Percentiles rank a stretch among this genome's conserved stretches.
Conservation (phyloP, 176 grass and related monocot genomes). For the Aechmea fasciata region DNA sequence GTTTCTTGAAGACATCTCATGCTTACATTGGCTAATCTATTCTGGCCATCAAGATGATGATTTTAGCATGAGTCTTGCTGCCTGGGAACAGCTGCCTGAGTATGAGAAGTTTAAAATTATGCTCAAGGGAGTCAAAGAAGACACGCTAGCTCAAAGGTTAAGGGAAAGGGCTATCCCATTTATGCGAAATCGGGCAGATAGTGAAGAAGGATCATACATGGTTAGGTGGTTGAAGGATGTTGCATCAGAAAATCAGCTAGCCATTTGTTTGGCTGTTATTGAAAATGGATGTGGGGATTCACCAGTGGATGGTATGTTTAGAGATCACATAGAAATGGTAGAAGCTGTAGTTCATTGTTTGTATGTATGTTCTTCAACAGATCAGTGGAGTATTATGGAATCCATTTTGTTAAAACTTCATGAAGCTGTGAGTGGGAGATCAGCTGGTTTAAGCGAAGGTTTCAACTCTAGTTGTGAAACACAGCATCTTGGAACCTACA, state of each 20-base stretch:
- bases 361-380: conserved; percentile 64
- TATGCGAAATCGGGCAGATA: conserved; percentile 50
- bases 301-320: conserved; percentile 66
- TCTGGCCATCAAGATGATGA: conserved; percentile 46
- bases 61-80: conserved; percentile 57
- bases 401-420: conserved; percentile 78
- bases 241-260: conserved; percentile 53
- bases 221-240: conserved; percentile 85
- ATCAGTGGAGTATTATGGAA: conserved; percentile 89
- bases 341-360: conserved; percentile 70
- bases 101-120: conserved; percentile 96
- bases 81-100: conserved; percentile 62
- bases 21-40: conserved; percentile 63
- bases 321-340: conserved; percentile 59
- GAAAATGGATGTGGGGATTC: conserved; percentile 76
- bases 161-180: conserved; percentile 74
- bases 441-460: conserved; percentile 30
- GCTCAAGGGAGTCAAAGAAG: conserved; percentile 70
- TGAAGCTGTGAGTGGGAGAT: conserved; percentile 49
- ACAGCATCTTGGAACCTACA: conserved; percentile 26
- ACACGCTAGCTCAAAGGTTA: conserved; percentile 52
- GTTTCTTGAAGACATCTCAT: conserved; percentile 79
- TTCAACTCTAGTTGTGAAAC: conserved; percentile 38
- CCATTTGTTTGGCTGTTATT: conserved; percentile 62
- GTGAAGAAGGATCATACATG: conserved; percentile 49